phyloP scores from a whole-genome alignment of 768 basidiomycete species.

The Tricholoma terreum region DNA sequence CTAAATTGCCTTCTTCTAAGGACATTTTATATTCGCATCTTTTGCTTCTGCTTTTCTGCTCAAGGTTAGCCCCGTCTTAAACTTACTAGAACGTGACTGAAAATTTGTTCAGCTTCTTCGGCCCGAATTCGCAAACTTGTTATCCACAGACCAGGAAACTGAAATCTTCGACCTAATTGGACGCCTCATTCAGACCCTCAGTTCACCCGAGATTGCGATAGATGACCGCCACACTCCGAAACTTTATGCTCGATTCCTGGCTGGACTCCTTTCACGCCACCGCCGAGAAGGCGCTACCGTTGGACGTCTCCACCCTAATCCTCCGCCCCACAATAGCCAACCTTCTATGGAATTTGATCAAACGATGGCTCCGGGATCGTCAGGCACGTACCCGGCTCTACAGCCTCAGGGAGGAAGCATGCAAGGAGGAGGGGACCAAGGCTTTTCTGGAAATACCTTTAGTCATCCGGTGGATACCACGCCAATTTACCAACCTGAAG shows the following conservation, averaged over 20 bases:
- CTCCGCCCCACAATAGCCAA: conserved; percentile 37
- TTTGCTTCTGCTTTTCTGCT: conserved; percentile 84
- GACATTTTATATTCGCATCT: conserved; percentile 74
- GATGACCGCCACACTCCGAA: conserved; percentile 81
- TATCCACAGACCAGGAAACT: conserved; percentile 59
- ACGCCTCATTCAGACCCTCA: conserved; percentile 67
- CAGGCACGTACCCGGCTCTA: conserved; percentile 28
- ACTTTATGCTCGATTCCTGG: conserved; percentile 77
- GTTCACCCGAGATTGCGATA: conserved; percentile 70
- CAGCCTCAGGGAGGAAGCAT: conserved; percentile 16
- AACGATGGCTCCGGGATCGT: conserved; percentile 17
- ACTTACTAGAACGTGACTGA: not conserved
- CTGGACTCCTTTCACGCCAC: conserved; percentile 64
- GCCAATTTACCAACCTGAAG: conserved; percentile 46
- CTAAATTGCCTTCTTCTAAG: conserved; percentile 27
- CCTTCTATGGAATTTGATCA: conserved; percentile 14
- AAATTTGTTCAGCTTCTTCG: conserved; percentile 52
- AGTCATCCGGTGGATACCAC: conserved; percentile 25
- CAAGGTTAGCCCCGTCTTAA: conserved; percentile 45
- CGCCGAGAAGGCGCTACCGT: conserved; percentile 64
- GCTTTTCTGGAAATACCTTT: conserved; percentile 11
- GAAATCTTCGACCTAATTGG: conserved; percentile 73
- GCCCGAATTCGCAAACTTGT: conserved; percentile 66
- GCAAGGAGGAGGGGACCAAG: conserved; percentile 16
- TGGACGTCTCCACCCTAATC: conserved; percentile 51